Evolutionary conservation across 2,329 filamentous ascomycete species (phyloP).

Genomic region (Neobulgaria alba): DNA sequence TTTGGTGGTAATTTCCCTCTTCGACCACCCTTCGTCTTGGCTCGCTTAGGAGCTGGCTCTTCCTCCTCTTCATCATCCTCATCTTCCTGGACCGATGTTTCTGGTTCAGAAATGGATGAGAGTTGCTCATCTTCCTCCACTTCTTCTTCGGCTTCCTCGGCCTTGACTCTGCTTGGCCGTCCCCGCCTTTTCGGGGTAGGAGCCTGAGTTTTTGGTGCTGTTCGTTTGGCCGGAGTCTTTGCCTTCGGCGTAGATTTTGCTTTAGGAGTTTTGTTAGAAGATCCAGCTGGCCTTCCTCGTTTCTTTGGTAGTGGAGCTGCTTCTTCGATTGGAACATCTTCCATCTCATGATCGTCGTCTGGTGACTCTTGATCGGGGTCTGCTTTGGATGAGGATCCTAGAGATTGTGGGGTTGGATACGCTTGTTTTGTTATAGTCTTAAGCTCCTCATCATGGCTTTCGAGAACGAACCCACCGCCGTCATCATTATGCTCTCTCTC

Average conservation of each 20-base stretch:
- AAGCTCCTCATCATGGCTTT: conserved; percentile 16
- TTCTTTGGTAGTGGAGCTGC: conserved; percentile 9
- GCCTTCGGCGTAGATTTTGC: conserved; percentile 2
- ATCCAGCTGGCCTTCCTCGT: conserved; percentile 15
- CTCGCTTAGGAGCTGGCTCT: conserved; percentile 1
- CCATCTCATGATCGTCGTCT: conserved; percentile 13
- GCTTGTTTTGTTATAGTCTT: conserved; percentile 8
- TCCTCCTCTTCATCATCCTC: conserved; percentile 6
- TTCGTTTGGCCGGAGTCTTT: conserved; percentile 11
- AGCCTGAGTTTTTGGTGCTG: conserved; percentile 3
- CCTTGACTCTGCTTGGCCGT: background rate
- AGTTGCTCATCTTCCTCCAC: too few relatives aligned
- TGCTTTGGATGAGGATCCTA: conserved; percentile 7
- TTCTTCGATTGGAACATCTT: conserved; percentile 3
- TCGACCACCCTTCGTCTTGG: conserved; percentile 5
- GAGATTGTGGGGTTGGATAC: conserved; percentile 18
- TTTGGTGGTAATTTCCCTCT: conserved; percentile 5
- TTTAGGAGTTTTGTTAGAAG: conserved; percentile 8
- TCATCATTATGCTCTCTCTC: conserved; percentile 18
- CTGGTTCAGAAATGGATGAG: conserved; percentile 11
- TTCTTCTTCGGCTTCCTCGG: conserved; percentile 8
- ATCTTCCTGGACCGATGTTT: conserved; percentile 3
- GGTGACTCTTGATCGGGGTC: background rate
- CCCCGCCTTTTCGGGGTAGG: too few relatives aligned
- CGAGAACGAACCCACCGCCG: conserved; percentile 23